These are phyloP conservation scores for Athelia sp. DNA, from an alignment of 1,284 basidiomycete genomes.

Conservation along the genomic window DNA sequence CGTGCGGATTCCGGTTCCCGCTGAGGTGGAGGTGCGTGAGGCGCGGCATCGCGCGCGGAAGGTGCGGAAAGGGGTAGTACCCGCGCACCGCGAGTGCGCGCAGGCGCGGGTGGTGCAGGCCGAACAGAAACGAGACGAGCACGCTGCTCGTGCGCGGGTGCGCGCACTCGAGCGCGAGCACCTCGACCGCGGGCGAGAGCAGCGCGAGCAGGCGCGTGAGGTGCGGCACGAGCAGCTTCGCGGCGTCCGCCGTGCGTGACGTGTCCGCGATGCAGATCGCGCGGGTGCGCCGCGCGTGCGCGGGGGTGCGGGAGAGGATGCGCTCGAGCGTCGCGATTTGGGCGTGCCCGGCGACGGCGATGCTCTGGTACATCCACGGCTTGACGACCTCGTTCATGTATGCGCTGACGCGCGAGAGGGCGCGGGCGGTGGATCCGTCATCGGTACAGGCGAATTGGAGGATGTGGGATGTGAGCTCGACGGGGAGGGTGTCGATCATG, in stretches of 20 bases:
- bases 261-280: constrained; percentile 33
- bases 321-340: constrained; percentile 20
- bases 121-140: constrained; percentile 33
- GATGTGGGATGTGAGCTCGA: constrained; percentile 36
- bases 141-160: constrained; percentile 30
- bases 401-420: constrained; percentile 29
- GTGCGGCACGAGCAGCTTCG: constrained; percentile 11
- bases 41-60: constrained; percentile 30
- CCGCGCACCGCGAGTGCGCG: constrained; percentile 35
- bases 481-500: constrained; percentile 29
- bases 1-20: constrained; percentile 45
- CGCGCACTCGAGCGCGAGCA: constrained; percentile 32
- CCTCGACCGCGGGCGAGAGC: constrained; percentile 36
- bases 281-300: constrained; percentile 24
- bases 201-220: constrained; percentile 31
- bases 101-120: constrained; percentile 31
- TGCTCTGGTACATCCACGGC: constrained; percentile 31
- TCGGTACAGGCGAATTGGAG: constrained; percentile 31
- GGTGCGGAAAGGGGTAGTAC: constrained; percentile 43
- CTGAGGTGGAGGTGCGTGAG: constrained; percentile 40
- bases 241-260: constrained; percentile 3
- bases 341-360: constrained; percentile 22
- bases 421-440: constrained; percentile 27
- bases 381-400: constrained; percentile 29
- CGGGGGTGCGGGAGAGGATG: constrained; percentile 21